phyloP scores from a whole-genome alignment of 1,139 yeast genomes.

The Zygosaccharomyces sapae region DNA sequence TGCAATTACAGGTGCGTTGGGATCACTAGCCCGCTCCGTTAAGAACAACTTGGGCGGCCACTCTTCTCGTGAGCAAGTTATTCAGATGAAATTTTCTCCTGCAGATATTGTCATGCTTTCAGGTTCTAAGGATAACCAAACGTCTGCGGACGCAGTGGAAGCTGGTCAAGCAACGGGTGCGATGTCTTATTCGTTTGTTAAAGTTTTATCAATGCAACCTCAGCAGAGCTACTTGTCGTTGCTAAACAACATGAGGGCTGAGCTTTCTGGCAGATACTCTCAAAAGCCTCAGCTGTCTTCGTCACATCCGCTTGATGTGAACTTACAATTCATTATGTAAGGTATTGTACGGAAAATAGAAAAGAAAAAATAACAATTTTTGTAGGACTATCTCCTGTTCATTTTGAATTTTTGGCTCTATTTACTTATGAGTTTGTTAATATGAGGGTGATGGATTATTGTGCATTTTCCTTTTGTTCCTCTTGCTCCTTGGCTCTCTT shows the following conservation, averaged over 20 bases:
- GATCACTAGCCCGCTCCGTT: constrained; percentile 50
- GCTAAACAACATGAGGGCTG: constrained; percentile 73
- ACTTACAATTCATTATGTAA: constrained; percentile 51
- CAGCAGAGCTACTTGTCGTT: constrained; percentile 73
- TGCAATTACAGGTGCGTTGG: constrained; percentile 48
- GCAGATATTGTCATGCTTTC: constrained; percentile 85
- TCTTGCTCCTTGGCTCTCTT: constrained; percentile 32
- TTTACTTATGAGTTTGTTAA: constrained; percentile 1
- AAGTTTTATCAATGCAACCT: constrained; percentile 62
- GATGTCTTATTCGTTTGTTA: constrained; percentile 85
- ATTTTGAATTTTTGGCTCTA: not conserved
- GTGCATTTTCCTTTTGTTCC: constrained; percentile 15
- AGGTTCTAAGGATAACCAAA: constrained; percentile 87
- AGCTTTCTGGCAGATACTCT: constrained; percentile 63
- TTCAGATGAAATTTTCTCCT: constrained; percentile 66
- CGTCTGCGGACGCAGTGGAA: constrained; percentile 74
- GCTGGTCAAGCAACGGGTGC: constrained; percentile 86
- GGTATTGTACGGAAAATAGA: no score
- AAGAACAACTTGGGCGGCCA: constrained; percentile 31
- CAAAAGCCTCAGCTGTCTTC: constrained; percentile 88
- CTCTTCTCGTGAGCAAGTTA: constrained; percentile 44
- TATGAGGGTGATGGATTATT: not conserved
- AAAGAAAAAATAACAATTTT: no score
- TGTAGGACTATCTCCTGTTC: no score
- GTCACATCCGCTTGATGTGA: constrained; percentile 81